A percentile compares a stretch with the other conserved stretches of the same genome.
phyloP scores from a whole-genome alignment of 306 rosid genomes.

The Vigna hirtella region DNA sequence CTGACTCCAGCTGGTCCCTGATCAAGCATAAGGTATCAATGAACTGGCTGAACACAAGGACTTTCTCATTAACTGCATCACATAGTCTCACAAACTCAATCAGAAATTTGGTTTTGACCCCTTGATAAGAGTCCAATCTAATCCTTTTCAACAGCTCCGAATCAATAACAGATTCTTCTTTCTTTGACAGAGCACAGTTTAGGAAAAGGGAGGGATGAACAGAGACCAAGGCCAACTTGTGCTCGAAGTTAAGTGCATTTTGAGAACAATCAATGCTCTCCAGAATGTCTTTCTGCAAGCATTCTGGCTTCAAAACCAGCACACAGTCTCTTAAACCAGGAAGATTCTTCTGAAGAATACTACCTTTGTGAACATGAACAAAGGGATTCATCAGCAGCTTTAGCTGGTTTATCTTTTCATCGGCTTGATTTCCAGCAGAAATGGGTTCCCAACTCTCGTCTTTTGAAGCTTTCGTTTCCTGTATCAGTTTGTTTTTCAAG shows the following conservation, averaged over 20 bases:
- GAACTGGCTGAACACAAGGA: slow-evolving; percentile 51
- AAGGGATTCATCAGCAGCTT: slow-evolving; percentile 48
- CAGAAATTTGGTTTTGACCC: slow-evolving; percentile 50
- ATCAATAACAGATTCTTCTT: slow-evolving; percentile 41
- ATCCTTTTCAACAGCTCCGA: not conserved
- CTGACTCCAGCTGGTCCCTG: slow-evolving; percentile 26
- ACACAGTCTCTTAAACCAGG: slow-evolving; percentile 50
- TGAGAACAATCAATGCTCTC: slow-evolving; percentile 34
- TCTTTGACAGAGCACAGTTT: not conserved
- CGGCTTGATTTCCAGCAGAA: not conserved
- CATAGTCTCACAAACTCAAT: slow-evolving; percentile 45
- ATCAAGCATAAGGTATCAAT: slow-evolving; percentile 38
- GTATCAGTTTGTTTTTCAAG: slow-evolving; percentile 31
- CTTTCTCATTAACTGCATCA: slow-evolving; percentile 39
- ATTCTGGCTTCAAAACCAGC: slow-evolving; percentile 41
- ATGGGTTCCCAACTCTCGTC: slow-evolving; percentile 2
- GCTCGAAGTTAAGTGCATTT: slow-evolving; percentile 11
- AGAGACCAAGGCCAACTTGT: slow-evolving; percentile 42
- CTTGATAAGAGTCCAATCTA: slow-evolving; percentile 20
- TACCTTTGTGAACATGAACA: slow-evolving; percentile 53
- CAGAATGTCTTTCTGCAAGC: slow-evolving; percentile 38
- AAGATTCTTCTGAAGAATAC: slow-evolving; percentile 51
- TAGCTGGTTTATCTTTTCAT: slow-evolving; percentile 37
- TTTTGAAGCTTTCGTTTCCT: slow-evolving; percentile 2
- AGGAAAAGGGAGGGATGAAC: slow-evolving; percentile 55